Evolutionary conservation across 2,329 filamentous ascomycete genomes (phyloP).

Genomic region (Fusarium sp.): DNA sequence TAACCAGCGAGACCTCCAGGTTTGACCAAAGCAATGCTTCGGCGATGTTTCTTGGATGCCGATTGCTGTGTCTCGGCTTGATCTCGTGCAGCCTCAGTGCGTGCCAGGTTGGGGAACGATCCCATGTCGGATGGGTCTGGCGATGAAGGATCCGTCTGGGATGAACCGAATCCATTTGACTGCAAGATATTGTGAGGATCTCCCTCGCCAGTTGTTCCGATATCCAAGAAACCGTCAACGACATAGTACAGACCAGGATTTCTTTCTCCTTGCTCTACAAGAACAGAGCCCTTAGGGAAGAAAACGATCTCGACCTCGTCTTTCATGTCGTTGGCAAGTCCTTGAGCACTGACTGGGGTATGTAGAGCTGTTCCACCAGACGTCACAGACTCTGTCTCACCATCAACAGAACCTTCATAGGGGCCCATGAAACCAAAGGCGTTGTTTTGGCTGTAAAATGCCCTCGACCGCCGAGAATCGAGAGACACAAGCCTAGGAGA

Average conservation of each 20-base stretch:
- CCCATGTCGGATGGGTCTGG: conserved; percentile 46
- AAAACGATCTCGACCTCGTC: conserved; percentile 97
- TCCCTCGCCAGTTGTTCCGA: conserved; percentile 77
- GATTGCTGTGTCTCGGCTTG: conserved; percentile 62
- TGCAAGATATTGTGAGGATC: conserved; percentile 55
- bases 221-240: conserved; percentile 95
- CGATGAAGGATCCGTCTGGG: conserved; percentile 35
- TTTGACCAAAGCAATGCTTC: conserved; percentile 91
- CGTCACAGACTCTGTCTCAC: conserved; percentile 88
- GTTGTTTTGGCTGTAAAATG: conserved; percentile 77
- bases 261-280: conserved; percentile 97
- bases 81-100: conserved; percentile 50
- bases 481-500: conserved; percentile 89
- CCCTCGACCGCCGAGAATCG: conserved; percentile 85
- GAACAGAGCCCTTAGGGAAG: conserved; percentile 93
- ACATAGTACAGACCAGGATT: conserved; percentile 98
- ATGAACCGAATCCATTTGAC: conserved; percentile 46
- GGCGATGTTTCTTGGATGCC: conserved; percentile 62
- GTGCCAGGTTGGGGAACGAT: conserved; percentile 51
- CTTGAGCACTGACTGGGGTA: conserved; percentile 75
- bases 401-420: conserved; percentile 81
- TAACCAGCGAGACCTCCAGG: conserved; percentile 96
- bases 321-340: conserved; percentile 83
- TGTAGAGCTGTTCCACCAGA: conserved; percentile 76
- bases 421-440: conserved; percentile 93